These are phyloP conservation scores for Calonectria honghensis DNA, from an alignment of 2,329 filamentous ascomycete genomes.

Conservation along the genomic window DNA sequence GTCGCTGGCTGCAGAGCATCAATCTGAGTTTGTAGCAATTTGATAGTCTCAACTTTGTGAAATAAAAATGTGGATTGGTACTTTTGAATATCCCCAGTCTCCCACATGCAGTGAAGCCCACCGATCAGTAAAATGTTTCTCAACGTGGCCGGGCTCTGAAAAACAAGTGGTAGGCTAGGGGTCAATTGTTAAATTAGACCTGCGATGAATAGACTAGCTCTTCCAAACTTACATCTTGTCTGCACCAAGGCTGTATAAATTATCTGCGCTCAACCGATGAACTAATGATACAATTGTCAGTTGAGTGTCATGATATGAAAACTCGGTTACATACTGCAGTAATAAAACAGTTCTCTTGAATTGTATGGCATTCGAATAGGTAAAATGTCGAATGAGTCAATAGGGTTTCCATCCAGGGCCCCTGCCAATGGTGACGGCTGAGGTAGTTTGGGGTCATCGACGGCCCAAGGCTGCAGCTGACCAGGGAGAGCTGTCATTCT, in stretches of 20 bases:
- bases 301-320: not conserved
- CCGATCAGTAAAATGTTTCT: constrained; percentile 6
- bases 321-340: not conserved
- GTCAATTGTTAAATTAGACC: not conserved
- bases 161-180: not conserved
- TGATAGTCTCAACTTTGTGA: constrained; percentile 9
- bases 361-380: constrained; percentile 11
- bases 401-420: constrained; percentile 1
- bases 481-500: not conserved
- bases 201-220: not conserved
- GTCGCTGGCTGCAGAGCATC: not conserved
- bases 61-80: constrained; percentile 5
- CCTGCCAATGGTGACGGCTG: not conserved
- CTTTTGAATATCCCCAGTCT: constrained; percentile 7
- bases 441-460: not conserved
- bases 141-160: constrained; percentile 2
- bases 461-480: constrained; percentile 6
- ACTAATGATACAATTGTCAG: not conserved
- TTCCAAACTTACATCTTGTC: constrained; percentile 9
- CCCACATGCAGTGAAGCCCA: constrained; percentile 11
- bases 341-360: constrained; percentile 12
- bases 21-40: not conserved
- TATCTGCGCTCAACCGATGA: constrained; percentile 10
- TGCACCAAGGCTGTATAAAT: constrained; percentile 7
- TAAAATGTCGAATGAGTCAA: constrained; percentile 13